These are phyloP conservation scores for Fusarium euwallaceae DNA, from an alignment of 2,329 filamentous ascomycete genomes.

Conservation along the genomic window DNA sequence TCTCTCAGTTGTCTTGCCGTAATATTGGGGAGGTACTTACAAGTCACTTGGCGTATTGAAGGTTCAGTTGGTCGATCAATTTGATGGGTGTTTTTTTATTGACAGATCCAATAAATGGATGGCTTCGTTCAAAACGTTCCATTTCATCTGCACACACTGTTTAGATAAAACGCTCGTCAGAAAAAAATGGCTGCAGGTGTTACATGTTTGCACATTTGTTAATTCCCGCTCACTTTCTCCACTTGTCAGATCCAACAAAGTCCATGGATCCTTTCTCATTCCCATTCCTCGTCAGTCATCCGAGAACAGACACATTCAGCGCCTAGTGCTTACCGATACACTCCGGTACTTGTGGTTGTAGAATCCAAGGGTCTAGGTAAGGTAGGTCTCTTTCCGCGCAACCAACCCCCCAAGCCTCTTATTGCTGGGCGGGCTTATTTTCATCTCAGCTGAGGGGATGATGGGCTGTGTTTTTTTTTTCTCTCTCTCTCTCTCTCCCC, in stretches of 20 bases:
- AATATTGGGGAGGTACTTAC: constrained; percentile 2
- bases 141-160: background rate
- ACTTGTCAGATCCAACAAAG: background rate
- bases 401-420: background rate
- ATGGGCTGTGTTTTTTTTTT: background rate
- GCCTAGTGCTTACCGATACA: constrained; percentile 6
- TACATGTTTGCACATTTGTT: background rate
- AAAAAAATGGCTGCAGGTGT: background rate
- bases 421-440: background rate
- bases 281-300: background rate
- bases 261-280: constrained; percentile 3
- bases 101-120: background rate
- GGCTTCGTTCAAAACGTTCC: background rate
- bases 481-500: too few relatives aligned
- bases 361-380: constrained; percentile 23
- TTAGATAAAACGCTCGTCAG: background rate
- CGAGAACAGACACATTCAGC: background rate
- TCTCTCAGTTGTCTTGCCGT: constrained; percentile 2
- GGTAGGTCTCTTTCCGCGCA: constrained; percentile 14
- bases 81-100: background rate
- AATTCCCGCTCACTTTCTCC: constrained; percentile 1
- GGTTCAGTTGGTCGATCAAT: background rate
- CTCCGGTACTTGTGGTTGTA: background rate
- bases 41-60: background rate
- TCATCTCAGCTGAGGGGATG: background rate